phyloP scores from a whole-genome alignment of 73 alveolate genomes.

The Diophrys sp. region DNA sequence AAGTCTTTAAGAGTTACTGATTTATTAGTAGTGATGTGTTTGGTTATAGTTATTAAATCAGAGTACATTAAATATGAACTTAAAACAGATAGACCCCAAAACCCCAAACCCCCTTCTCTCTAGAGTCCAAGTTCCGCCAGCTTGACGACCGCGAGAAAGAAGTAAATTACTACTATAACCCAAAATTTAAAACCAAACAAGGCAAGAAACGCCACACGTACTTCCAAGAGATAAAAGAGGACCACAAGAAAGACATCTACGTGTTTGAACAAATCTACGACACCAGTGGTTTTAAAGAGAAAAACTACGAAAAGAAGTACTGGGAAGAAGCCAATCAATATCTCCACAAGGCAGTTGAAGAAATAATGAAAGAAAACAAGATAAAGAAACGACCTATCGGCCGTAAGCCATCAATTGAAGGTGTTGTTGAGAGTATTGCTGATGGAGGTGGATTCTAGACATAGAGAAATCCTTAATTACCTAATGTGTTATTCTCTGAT shows the following conservation, averaged over 20 bases:
- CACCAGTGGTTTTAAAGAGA: neutral
- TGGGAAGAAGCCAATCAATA: neutral
- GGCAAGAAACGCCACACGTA: neutral
- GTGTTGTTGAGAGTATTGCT: too few relatives aligned
- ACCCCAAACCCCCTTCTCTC: too few relatives aligned
- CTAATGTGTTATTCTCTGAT: too few relatives aligned
- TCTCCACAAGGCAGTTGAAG: neutral
- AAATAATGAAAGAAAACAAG: neutral
- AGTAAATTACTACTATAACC: neutral
- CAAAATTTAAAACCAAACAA: neutral
- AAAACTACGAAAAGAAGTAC: neutral
- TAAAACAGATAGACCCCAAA: neutral
- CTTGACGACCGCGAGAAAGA: neutral
- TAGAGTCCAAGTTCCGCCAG: neutral
- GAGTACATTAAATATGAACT: neutral
- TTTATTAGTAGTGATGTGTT: too few relatives aligned
- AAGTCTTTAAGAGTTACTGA: too few relatives aligned
- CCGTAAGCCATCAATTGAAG: too few relatives aligned
- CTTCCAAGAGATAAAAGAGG: neutral
- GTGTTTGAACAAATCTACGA: neutral
- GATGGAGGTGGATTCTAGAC: too few relatives aligned
- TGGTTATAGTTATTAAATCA: too few relatives aligned
- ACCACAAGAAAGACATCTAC: neutral
- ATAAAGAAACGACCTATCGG: neutral
- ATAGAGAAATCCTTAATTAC: too few relatives aligned